Base-by-base conservation (phyloP, 2,329 filamentous ascomycete species). In the Alternaria panax region DNA sequence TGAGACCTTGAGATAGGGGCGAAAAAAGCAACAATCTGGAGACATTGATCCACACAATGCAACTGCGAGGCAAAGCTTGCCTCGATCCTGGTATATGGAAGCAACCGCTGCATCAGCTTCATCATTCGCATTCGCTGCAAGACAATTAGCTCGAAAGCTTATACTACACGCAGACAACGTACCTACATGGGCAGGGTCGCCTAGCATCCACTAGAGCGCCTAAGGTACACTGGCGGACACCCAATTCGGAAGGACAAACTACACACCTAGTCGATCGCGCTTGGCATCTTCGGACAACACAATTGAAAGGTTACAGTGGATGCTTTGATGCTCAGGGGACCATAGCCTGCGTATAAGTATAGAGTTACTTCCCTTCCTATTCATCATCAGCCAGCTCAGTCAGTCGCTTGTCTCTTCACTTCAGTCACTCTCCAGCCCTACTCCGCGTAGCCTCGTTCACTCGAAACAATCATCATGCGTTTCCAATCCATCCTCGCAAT, bases 401-500 rank as follows among this genome's bases (percentile, higher is more conserved):
- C 61, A 64, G 61, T 62, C 58, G 58, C 61, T 63, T 61, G 42
- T 50, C 43, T 59, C 58, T 59, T 59, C 48, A 54, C 43, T 54
- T 47, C 36, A 51, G 51, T 51, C 53, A 45, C 51, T 56, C 28
- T 12, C 38, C 54, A 56, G 28, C 51, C 53, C 48, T 43, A 28
- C 45, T 14, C 16, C 42, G 41, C 30, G 41, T 54, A 59, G 52
- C 42, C 56, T 54, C 51, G 30, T 52, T n/a, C 27, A 42, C 36
- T 46, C 34, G 20, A 38, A 46, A 48, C 38, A 30, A 48, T 60
- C 67, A 70, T 56, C 30, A 70, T 71, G 68, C 63, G 65, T 51
- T 60, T 66, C 67, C 65, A 68, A 56, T 57, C 69, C 32, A n/a
- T 71, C 36, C 6, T 70, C 43, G 60, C 62, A 48, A 65, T 71